Base-by-base conservation (phyloP, 2,329 filamentous ascomycete species). In the Exophiala bonariae region DNA sequence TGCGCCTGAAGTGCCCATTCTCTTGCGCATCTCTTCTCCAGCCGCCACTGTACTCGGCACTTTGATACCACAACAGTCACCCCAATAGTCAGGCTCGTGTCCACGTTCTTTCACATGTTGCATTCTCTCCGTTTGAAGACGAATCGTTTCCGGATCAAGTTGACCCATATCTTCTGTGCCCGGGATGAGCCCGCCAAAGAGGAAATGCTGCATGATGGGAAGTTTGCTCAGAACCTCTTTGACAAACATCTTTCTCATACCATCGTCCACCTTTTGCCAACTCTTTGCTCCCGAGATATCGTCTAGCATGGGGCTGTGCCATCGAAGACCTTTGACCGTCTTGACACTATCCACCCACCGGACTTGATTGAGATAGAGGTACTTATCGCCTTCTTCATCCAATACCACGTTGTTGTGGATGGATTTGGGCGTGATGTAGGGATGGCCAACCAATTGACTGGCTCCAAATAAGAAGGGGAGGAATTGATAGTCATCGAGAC, bases 291-390 rank as follows among this genome's bases (percentile, higher is more conserved):
- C 85, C 3, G 87, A 93, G 56, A 99, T 99, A 66, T 99, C 93
- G 64, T 99, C 93, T 14, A 99, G 81, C 95, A 99, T 97, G 3
- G 95, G 93, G 55, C 86, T 91, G 63, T 99, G 95, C 93, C 93
- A 99, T 35, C 93, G 81, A 51, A 99, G 73, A 1, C 91, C 92
- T 62, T 95, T 89, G 48, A 96, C 91, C 1, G 89, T 96, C 75
- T 99, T 99, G 49, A 95, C 95, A 58, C 84, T 88, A 70, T 97
- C 96, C 48, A 99, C 92, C 69, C 95, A 99, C 41, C 80, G 79
- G 19, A 99, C 89, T 69, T 97, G 93, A 42, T 91, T 87, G 0
- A 99, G 81, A 61, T 99, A 99, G 47, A 99, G 73, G 62, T 86
- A 99, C 46, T 96, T 88, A 46, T 78, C 73, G 11, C 82, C 81